Evolutionary conservation across 768 basidiomycete species (phyloP), one percentile per base, ranked within the genome.

Genomic region (Crepidotus variabilis): DNA sequence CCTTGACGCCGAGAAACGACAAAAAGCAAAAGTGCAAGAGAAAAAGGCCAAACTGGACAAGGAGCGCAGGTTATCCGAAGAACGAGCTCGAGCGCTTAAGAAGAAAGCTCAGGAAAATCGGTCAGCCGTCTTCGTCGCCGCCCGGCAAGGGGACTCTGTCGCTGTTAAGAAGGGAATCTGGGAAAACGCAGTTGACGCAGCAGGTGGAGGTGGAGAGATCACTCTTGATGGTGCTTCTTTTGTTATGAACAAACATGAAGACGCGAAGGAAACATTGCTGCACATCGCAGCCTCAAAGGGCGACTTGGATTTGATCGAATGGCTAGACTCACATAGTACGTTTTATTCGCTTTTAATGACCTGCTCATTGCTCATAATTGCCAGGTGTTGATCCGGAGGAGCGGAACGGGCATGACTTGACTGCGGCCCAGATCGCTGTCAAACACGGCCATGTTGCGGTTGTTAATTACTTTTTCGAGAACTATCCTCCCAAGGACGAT

Each of bases 311-410:
- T 69, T 92, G 52, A 76, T 87, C 7, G 68, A 80, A 61, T 91
- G 88, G 88, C 78, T 92, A 11, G 80, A 86, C 69, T 75, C 80
- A 4, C 88, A 91, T 66, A 82, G 90, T 90, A 62, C 62, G 83
- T 70, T 32, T 36, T 51, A 43, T 51, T 16, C 22, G 18, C 32
- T 6, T 20, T 18, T 35, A 34, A 14, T 46, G 48, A 35, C 24
- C 13, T 22, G 39, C 33, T 45, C 24, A 14, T 32, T 0, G 11
- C 22, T 39, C 20, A 49, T 5, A 49, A 22, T 28, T 21, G 3
- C 28, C 63, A 91, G 90, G 83, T 71, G 88, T 87, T 50, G 86
- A 90, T 59, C 75, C 81, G 18, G 88, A 90, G 58, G 90, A 91
- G 65, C 79, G 81, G 52, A 78, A 90, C 68, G 77, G 75, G 0